phyloP scores from a whole-genome alignment of 2,329 filamentous ascomycete genomes.

The Moelleriella libera region DNA sequence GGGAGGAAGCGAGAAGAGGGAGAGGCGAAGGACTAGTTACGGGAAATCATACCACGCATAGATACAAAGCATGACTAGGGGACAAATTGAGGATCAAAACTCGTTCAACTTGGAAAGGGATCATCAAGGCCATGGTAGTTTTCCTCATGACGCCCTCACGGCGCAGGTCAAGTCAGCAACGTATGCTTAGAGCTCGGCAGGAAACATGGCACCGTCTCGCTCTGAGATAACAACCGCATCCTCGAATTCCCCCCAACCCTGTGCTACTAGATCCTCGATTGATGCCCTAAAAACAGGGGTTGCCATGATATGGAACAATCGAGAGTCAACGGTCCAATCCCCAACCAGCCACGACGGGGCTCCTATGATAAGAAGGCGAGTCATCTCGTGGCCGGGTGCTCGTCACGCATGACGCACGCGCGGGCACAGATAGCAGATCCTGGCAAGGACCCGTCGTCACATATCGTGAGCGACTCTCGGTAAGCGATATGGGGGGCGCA shows the following conservation, averaged over 20 bases:
- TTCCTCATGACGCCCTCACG: no score
- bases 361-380: no score
- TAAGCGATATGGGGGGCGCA: no score
- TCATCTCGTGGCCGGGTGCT: no score
- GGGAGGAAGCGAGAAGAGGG: no score
- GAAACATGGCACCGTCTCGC: slow-evolving; percentile 2
- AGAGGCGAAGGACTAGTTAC: background rate
- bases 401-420: background rate
- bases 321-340: no score
- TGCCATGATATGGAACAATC: no score
- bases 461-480: background rate
- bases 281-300: no score
- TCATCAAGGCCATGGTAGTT: background rate
- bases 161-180: background rate
- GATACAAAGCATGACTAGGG: background rate
- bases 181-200: slow-evolving; percentile 8
- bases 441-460: background rate
- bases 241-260: no score
- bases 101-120: background rate
- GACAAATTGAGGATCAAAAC: background rate
- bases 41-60: background rate
- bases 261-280: no score
- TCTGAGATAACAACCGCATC: no score
- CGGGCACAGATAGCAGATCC: background rate
- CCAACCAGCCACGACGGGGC: no score